Conservation (phyloP, 345 rosid genomes). For the Eucalyptus rudis region DNA sequence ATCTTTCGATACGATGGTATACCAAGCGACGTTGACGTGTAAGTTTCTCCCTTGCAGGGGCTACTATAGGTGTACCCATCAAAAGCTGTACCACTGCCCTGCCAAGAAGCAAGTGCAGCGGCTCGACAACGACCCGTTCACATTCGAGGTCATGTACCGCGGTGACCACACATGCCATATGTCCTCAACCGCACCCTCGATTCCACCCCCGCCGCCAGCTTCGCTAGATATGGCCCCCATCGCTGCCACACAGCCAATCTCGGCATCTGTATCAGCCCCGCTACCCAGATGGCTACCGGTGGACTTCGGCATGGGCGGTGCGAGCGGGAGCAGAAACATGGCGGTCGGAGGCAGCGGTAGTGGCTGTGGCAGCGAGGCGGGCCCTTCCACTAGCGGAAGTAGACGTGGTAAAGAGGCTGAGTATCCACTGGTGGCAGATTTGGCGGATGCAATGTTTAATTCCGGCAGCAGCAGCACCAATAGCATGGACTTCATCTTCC, state of each 20-base stretch:
- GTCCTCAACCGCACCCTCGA: constrained; percentile 42
- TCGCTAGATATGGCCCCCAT: background rate
- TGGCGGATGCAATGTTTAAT: constrained; percentile 57
- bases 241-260: background rate
- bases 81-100: constrained; percentile 60
- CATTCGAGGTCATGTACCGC: constrained; percentile 47
- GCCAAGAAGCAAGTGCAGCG: constrained; percentile 94
- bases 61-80: constrained; percentile 82
- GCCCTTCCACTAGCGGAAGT: constrained; percentile 6
- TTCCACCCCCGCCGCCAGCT: background rate
- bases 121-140: constrained; percentile 46
- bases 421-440: constrained; percentile 20
- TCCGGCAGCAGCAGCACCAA: constrained; percentile 44
- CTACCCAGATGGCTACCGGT: constrained; percentile 6
- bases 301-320: constrained; percentile 12
- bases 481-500: constrained; percentile 44
- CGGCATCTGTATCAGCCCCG: background rate
- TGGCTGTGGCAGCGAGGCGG: background rate
- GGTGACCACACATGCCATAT: constrained; percentile 69
- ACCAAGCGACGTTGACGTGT: background rate
- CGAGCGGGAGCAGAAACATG: background rate
- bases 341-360: background rate
- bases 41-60: constrained; percentile 25
- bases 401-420: constrained; percentile 4
- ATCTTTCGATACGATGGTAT: background rate